A percentile compares a stretch with the other conserved stretches of the same genome.
Evolutionary conservation across 129 eudicot species (phyloP).

Genomic region (Pittosporum tobira): DNA sequence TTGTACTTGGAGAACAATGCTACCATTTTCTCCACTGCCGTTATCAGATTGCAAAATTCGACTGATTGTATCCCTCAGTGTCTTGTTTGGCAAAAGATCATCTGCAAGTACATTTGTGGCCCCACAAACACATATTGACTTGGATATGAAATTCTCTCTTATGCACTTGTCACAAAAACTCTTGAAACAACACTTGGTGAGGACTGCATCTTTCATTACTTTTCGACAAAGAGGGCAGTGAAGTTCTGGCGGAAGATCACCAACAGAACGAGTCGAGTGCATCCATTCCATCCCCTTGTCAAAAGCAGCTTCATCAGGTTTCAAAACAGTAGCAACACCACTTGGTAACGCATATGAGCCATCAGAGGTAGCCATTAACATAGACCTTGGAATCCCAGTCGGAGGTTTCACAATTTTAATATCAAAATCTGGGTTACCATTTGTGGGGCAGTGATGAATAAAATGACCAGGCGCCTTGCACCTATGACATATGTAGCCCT

Average conservation of each 20-base stretch:
- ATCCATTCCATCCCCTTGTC: slow-evolving; percentile 50
- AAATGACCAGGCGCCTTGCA: slow-evolving; percentile 97
- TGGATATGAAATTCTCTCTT: slow-evolving; percentile 45
- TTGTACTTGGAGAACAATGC: slow-evolving; percentile 31
- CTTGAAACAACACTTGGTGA: slow-evolving; percentile 50
- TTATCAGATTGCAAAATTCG: slow-evolving; percentile 42
- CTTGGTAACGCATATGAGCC: slow-evolving; percentile 59
- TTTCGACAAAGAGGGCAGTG: slow-evolving; percentile 46
- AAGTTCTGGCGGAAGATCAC: slow-evolving; percentile 52
- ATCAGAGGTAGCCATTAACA: slow-evolving; percentile 53
- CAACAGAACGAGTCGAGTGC: slow-evolving; percentile 39
- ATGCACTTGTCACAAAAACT: slow-evolving; percentile 65
- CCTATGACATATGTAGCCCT: slow-evolving; percentile 83
- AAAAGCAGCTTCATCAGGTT: slow-evolving; percentile 61
- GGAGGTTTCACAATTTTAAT: slow-evolving; percentile 40
- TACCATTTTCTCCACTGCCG: slow-evolving; percentile 37
- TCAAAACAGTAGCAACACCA: slow-evolving; percentile 40
- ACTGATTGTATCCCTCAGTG: slow-evolving; percentile 43
- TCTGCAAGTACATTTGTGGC: slow-evolving; percentile 42
- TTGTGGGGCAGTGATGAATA: slow-evolving; percentile 58
- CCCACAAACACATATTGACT: slow-evolving; percentile 51
- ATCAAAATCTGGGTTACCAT: slow-evolving; percentile 54
- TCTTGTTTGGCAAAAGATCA: slow-evolving; percentile 50
- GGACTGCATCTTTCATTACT: slow-evolving; percentile 58
- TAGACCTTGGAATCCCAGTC: slow-evolving; percentile 66